Evolutionary conservation across 2,329 filamentous ascomycete species (phyloP).

Genomic region (Emmonsiellopsis sp.): DNA sequence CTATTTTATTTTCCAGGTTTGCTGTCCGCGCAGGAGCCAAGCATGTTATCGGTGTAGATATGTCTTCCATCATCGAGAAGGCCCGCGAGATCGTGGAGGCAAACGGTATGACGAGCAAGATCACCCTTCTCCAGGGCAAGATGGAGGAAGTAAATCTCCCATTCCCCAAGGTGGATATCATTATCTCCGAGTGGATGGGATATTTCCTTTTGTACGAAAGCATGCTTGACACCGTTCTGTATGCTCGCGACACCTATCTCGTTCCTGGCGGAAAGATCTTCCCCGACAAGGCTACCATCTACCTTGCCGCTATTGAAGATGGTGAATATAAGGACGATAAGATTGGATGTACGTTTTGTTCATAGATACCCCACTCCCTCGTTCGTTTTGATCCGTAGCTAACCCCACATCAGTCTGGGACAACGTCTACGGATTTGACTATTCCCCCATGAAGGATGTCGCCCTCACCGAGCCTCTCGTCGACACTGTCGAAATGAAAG

Average conservation of each 20-base stretch:
- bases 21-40: slow-evolving; percentile 92
- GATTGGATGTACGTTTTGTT: slow-evolving; percentile 73
- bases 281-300: slow-evolving; percentile 97
- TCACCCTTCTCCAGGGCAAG: slow-evolving; percentile 96
- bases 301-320: slow-evolving; percentile 93
- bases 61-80: slow-evolving; percentile 99
- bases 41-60: slow-evolving; percentile 97
- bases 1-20: slow-evolving; percentile 56
- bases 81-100: slow-evolving; percentile 85
- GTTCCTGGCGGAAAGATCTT: slow-evolving; percentile 84
- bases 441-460: slow-evolving; percentile 83
- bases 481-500: slow-evolving; percentile 95
- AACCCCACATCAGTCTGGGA: slow-evolving; percentile 71
- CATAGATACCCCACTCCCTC: neutral
- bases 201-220: slow-evolving; percentile 98
- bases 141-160: slow-evolving; percentile 97
- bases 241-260: slow-evolving; percentile 89
- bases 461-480: slow-evolving; percentile 93
- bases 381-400: slow-evolving; percentile 10
- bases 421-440: slow-evolving; percentile 97
- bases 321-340: slow-evolving; percentile 99
- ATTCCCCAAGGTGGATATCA: slow-evolving; percentile 94
- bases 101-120: slow-evolving; percentile 91
- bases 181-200: slow-evolving; percentile 99
- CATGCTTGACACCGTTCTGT: slow-evolving; percentile 98